These are phyloP conservation scores for Tephrocybe rancida DNA, from an alignment of 768 basidiomycete species.

Conservation along the genomic window DNA sequence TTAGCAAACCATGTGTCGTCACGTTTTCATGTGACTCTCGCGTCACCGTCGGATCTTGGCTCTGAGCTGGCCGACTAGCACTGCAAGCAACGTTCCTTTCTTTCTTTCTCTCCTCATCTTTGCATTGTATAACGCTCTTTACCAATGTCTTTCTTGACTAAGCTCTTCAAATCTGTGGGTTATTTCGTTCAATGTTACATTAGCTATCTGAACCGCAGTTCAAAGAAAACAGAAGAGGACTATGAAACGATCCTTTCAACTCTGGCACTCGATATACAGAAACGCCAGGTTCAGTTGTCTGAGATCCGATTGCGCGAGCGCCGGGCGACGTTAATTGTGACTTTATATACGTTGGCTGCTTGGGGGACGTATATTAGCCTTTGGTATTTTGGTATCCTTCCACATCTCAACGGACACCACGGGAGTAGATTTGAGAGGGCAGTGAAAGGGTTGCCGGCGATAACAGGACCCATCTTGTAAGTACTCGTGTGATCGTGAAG, in stretches of 20 bases:
- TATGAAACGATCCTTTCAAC: conserved; percentile 73
- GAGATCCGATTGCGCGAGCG: conserved; percentile 88
- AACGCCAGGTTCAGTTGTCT: conserved; percentile 71
- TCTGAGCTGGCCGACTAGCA: conserved; percentile 10
- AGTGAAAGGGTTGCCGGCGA: conserved; percentile 56
- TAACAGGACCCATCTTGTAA: conserved; percentile 79
- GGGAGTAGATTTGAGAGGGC: conserved; percentile 40
- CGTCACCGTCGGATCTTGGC: conserved; percentile 3
- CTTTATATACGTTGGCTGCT: conserved; percentile 72
- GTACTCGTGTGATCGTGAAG: conserved; percentile 28
- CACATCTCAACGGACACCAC: conserved; percentile 35
- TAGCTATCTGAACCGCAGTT: neutral
- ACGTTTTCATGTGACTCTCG: conserved; percentile 12
- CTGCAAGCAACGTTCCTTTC: neutral
- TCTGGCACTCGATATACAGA: conserved; percentile 69
- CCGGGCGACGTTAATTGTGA: conserved; percentile 73
- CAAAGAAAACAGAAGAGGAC: conserved; percentile 64
- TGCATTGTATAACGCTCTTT: conserved; percentile 12
- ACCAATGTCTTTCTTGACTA: conserved; percentile 15
- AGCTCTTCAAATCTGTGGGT: conserved; percentile 16
- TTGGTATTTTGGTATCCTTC: conserved; percentile 70
- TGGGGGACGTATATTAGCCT: conserved; percentile 75
- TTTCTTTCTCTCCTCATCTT: neutral
- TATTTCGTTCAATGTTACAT: neutral
- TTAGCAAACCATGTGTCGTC: neutral